Evolutionary conservation across 331 rosid genomes (phyloP).

Genomic region (Erythrophleum ivorense): DNA sequence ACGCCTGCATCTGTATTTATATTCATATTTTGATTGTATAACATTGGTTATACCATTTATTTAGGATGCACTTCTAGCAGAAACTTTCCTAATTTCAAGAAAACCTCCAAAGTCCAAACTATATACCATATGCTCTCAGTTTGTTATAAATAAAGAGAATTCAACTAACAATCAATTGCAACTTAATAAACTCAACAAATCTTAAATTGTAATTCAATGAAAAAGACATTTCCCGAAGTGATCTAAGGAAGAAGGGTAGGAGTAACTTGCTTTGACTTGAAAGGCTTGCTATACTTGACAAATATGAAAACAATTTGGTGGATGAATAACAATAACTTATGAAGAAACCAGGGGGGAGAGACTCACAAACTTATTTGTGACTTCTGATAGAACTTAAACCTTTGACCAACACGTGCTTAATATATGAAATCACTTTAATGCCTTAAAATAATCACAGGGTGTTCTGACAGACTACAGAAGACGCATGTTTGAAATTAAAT

Average conservation of each 20-base stretch:
- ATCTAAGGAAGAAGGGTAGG: background rate
- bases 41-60: background rate
- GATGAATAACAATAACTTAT: background rate
- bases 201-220: background rate
- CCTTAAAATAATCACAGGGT: background rate
- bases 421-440: background rate
- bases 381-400: background rate
- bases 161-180: background rate
- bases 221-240: background rate
- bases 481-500: background rate
- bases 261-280: conserved; percentile 14
- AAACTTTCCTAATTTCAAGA: background rate
- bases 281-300: background rate
- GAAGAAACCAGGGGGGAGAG: background rate
- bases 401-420: background rate
- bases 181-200: background rate
- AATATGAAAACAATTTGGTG: background rate
- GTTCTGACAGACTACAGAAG: conserved; percentile 4
- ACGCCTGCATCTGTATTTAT: background rate
- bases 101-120: background rate
- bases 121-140: background rate
- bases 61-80: background rate
- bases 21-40: background rate
- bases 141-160: background rate
- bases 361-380: background rate